These are phyloP conservation scores for Knoxia roxburghii DNA, from an alignment of 257 asterid genomes.

Conservation along the genomic window DNA sequence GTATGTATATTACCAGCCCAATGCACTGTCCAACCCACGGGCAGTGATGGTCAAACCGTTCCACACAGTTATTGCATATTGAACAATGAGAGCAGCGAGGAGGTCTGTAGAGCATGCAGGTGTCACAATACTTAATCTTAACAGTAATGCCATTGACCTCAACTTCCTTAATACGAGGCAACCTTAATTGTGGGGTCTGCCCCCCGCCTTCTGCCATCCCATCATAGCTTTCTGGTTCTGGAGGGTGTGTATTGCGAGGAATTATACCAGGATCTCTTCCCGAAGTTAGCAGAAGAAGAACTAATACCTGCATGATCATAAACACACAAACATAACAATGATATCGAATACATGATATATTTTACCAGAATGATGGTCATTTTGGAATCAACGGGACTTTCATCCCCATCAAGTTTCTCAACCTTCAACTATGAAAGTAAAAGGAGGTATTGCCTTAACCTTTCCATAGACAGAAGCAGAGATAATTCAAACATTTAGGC, in stretches of 20 bases:
- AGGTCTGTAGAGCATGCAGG: slow-evolving; percentile 98
- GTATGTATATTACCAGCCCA: slow-evolving; percentile 63
- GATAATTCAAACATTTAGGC: neutral
- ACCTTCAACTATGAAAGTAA: neutral
- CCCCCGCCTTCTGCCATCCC: slow-evolving; percentile 64
- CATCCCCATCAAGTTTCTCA: slow-evolving; percentile 5
- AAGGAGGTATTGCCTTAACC: neutral
- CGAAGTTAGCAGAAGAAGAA: slow-evolving; percentile 84
- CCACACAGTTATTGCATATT: slow-evolving; percentile 95
- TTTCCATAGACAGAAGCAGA: neutral
- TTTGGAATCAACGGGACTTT: neutral
- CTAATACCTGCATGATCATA: slow-evolving; percentile 56
- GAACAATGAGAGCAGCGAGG: slow-evolving; percentile 99
- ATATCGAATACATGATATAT: neutral
- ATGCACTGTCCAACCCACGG: slow-evolving; percentile 99
- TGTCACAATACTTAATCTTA: slow-evolving; percentile 89
- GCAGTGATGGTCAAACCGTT: slow-evolving; percentile 93
- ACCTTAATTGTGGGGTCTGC: slow-evolving; percentile 85
- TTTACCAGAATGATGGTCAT: neutral
- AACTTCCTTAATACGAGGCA: slow-evolving; percentile 91
- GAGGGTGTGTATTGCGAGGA: slow-evolving; percentile 93
- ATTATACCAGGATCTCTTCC: slow-evolving; percentile 99
- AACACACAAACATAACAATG: slow-evolving; percentile 1
- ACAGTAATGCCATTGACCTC: slow-evolving; percentile 76
- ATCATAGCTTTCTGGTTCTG: slow-evolving; percentile 91